Percentiles rank a stretch among this genome's conserved stretches.
phyloP scores from a whole-genome alignment of 345 rosid genomes.

The Syzygium oleosum region DNA sequence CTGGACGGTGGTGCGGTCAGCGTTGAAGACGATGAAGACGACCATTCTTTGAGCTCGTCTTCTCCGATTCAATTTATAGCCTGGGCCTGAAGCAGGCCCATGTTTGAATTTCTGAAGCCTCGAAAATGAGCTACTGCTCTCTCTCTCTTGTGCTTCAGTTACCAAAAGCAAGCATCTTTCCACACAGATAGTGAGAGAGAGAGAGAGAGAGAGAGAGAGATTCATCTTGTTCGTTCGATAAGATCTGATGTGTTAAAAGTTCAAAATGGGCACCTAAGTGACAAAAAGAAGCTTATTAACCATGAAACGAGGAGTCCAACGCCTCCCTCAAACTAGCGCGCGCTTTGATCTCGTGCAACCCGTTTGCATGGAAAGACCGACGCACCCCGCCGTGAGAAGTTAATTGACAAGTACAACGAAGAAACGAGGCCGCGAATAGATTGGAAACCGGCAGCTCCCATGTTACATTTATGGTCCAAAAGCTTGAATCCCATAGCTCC shows the following conservation, averaged over 20 bases:
- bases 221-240: too few relatives aligned
- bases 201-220: neutral
- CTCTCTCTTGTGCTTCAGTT: neutral
- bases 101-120: neutral
- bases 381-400: fast-evolving
- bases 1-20: neutral
- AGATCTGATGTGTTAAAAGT: too few relatives aligned
- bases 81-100: neutral
- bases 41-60: neutral
- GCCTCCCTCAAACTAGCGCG: neutral
- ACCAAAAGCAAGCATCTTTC: neutral
- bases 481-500: neutral
- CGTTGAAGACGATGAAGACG: neutral
- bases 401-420: neutral
- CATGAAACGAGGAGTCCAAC: fast-evolving
- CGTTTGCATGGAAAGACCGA: neutral
- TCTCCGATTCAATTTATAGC: neutral
- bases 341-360: fast-evolving
- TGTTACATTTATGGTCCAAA: fast-evolving
- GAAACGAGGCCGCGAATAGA: neutral
- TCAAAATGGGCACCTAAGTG: too few relatives aligned
- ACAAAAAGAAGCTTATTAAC: too few relatives aligned
- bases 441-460: neutral
- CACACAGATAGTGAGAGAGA: neutral
- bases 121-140: neutral